Percentiles rank a stretch among this genome's conserved stretches.
Conservation (phyloP, 208 protist species). For the Wallacemonas sp. region DNA sequence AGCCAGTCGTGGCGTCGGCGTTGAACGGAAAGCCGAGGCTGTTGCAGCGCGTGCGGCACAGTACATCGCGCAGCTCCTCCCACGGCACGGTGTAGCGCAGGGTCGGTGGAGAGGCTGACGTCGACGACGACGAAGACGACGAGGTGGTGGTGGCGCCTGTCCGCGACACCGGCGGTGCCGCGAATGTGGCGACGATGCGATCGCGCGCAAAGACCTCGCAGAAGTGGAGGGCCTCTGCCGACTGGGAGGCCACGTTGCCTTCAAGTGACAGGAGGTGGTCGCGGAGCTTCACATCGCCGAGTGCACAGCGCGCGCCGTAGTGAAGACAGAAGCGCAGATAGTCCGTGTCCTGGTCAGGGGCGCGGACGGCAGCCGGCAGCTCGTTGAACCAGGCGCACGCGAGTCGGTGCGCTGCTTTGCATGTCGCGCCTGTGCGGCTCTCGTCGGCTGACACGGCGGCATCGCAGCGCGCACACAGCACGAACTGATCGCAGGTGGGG, state of each 20-base stretch:
- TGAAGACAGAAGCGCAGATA: constrained; percentile 78
- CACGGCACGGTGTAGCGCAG: constrained; percentile 46
- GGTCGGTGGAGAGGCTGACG: constrained; percentile 4
- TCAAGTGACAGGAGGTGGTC: constrained; percentile 33
- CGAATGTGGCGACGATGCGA: constrained; percentile 47
- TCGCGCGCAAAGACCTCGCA: constrained; percentile 69
- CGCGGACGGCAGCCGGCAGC: constrained; percentile 57
- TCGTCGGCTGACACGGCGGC: too few species aligned
- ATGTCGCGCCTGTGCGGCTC: too few species aligned
- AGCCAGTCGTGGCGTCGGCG: constrained; percentile 60
- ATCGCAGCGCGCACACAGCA: constrained; percentile 47
- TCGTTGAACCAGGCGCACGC: constrained; percentile 72
- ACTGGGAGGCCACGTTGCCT: constrained; percentile 45
- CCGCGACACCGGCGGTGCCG: too few species aligned
- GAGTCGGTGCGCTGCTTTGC: constrained; percentile 43
- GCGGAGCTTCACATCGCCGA: constrained; percentile 45
- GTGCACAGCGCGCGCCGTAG: constrained; percentile 53
- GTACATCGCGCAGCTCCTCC: constrained; percentile 55
- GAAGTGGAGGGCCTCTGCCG: constrained; percentile 34
- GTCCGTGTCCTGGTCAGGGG: constrained; percentile 72
- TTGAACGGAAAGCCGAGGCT: constrained; percentile 84
- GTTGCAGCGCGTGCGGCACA: constrained; percentile 72
- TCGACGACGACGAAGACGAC: not conserved
- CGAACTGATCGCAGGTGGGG: constrained; percentile 70
- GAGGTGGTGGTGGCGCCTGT: constrained; percentile 3